Evolutionary conservation across 78 protist genomes (phyloP), one percentile per base, ranked within the genome.

Genomic region (Dictyostelium citrinum): DNA sequence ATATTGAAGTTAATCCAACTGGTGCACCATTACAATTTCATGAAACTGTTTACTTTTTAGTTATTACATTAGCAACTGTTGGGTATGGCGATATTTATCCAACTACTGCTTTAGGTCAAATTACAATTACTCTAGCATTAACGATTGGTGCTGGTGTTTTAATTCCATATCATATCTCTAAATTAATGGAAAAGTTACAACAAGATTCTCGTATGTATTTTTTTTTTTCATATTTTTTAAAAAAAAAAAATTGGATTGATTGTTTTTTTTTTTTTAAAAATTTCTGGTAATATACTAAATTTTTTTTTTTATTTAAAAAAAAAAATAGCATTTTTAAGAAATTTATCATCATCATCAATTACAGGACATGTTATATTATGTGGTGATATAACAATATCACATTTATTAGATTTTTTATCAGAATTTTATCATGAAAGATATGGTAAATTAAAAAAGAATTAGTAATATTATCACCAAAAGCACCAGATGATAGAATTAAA

Each of bases 1-100:
- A 88, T 49, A 79, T 88, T 45, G 93, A 88, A 49, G 81, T 9
- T 14, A 9, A 51, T 9, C 80, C 80, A 45, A 9, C 9, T 31
- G 77, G 86, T 20, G 43, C 72, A 1, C 82, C 91, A 58, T 49
- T 88, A 49, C 24, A 88, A 46, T 88, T 88, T 27, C 93, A 88
- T 68, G 83, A 88, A 49, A 88, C 93, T 24, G 49, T 88, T 46
- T 88, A 88, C 39, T 88, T 88, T 68, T 78, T 88, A 35, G 93
- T 88, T 0, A 82, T 88, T 39, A 88, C 93, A 78, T 88, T 88
- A 37, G 93, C 93, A 67, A 88, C 93, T 17, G 93, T 88, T 41
- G 93, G 93, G 45, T 88, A 88, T 88, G 93, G 93, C 71, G 93
- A 88, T 68, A 88, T 88, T 78, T 88, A 88, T 49, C 93, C 93